These are phyloP conservation scores for Chrysochromulina parva DNA, from an alignment of 78 protist genomes.

Conservation along the genomic window DNA sequence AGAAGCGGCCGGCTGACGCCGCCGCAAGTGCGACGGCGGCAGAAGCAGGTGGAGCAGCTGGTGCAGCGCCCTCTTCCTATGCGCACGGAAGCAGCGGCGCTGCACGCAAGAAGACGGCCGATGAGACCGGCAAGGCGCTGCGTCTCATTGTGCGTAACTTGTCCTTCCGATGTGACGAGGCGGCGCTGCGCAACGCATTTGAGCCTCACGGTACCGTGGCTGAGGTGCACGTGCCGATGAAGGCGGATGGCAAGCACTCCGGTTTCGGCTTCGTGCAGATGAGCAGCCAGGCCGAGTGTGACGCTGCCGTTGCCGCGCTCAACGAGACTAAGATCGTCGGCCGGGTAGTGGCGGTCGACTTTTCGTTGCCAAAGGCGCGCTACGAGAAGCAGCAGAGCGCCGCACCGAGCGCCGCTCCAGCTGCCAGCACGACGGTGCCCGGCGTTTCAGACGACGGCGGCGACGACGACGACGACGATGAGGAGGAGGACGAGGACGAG, in stretches of 20 bases:
- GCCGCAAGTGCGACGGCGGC: background rate
- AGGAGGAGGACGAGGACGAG: background rate
- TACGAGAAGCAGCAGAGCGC: background rate
- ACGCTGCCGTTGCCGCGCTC: background rate
- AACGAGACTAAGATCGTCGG: background rate
- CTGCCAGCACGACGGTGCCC: background rate
- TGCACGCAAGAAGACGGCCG: background rate
- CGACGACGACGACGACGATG: background rate
- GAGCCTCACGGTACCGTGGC: background rate
- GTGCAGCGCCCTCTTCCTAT: background rate
- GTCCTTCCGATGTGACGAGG: background rate
- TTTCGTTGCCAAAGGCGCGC: background rate
- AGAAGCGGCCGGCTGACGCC: background rate
- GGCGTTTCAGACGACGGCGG: background rate
- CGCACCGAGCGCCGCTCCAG: background rate
- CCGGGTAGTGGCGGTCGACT: background rate
- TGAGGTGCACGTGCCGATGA: background rate
- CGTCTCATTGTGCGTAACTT: background rate
- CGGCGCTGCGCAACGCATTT: background rate
- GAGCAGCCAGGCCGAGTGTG: background rate
- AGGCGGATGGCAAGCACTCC: background rate
- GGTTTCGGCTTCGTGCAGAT: slow-evolving; percentile 16
- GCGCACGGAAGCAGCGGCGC: background rate
- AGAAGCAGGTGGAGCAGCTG: background rate
- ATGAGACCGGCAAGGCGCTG: background rate